Evolutionary conservation across 164 flowering plant genomes (phyloP).

Genomic region (Chloranthus sessilifolius): DNA sequence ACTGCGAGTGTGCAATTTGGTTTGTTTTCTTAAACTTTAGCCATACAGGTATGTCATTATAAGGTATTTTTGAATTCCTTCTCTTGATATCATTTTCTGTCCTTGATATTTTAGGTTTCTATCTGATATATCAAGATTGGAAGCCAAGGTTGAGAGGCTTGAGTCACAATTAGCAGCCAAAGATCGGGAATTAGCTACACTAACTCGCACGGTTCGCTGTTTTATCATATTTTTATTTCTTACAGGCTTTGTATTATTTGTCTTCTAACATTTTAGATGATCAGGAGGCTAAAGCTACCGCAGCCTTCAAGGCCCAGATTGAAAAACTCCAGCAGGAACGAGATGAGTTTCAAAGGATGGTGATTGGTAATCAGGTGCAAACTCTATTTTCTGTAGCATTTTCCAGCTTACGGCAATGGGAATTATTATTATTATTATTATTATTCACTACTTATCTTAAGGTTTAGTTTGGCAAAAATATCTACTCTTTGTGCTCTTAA

Average conservation of each 20-base stretch:
- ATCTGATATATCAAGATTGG: conserved; percentile 93
- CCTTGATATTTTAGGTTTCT: conserved; percentile 37
- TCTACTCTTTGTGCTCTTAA: too few species aligned
- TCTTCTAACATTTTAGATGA: conserved; percentile 8
- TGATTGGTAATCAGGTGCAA: conserved; percentile 90
- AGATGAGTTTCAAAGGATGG: conserved; percentile 98
- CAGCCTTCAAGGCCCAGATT: conserved; percentile 82
- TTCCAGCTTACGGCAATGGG: too few species aligned
- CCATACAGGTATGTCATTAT: too few species aligned
- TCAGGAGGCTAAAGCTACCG: conserved; percentile 90
- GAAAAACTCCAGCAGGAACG: conserved; percentile 95
- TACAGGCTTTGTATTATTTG: neutral
- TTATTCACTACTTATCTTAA: too few species aligned
- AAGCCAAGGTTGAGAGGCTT: conserved; percentile 95
- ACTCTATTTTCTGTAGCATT: neutral
- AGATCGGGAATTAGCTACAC: conserved; percentile 91
- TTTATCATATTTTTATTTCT: neutral
- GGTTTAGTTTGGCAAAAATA: too few species aligned
- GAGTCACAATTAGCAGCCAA: conserved; percentile 77
- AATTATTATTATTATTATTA: too few species aligned
- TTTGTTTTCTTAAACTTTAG: too few species aligned
- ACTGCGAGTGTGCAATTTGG: too few species aligned
- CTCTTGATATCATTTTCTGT: neutral
- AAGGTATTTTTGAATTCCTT: conserved; percentile 1
- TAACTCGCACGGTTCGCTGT: conserved; percentile 68